Conservation (phyloP, 352 stramenopile species). For the Globisporangium cederbergense region DNA sequence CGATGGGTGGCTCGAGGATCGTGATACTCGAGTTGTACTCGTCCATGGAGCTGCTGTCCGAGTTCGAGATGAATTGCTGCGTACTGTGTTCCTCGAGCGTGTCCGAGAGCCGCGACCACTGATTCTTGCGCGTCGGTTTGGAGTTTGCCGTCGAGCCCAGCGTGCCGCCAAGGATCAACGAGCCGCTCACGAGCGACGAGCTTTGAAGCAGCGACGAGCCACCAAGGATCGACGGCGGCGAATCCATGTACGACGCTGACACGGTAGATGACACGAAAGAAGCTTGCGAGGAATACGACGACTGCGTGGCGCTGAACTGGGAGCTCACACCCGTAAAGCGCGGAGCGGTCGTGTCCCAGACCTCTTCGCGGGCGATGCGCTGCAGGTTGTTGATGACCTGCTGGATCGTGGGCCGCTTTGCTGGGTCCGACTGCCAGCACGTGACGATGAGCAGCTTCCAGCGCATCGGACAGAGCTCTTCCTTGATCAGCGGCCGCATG, state of each 20-base stretch:
- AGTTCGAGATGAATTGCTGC: constrained; percentile 39
- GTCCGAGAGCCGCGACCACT: constrained; percentile 23
- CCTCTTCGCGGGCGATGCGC: constrained; percentile 75
- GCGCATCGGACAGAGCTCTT: constrained; percentile 66
- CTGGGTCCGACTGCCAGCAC: constrained; percentile 85
- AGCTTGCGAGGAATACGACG: constrained; percentile 30
- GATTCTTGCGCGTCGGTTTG: constrained; percentile 9
- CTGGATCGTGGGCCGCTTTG: constrained; percentile 79
- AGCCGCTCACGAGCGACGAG: constrained; percentile 12
- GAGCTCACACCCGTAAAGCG: constrained; percentile 53
- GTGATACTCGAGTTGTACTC: constrained; percentile 45
- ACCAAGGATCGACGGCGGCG: constrained; percentile 27
- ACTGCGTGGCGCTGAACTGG: constrained; percentile 47
- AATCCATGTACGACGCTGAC: constrained; percentile 38
- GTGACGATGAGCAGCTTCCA: constrained; percentile 76
- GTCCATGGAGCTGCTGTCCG: constrained; percentile 34
- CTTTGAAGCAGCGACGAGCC: constrained; percentile 12
- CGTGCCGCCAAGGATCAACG: constrained; percentile 18
- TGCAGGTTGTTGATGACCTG: constrained; percentile 83
- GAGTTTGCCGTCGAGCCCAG: neutral
- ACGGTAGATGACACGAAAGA: constrained; percentile 37
- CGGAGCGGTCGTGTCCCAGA: constrained; percentile 56
- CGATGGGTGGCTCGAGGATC: constrained; percentile 26
- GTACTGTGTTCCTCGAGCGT: constrained; percentile 40
- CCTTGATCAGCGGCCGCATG: constrained; percentile 58